phyloP scores from a whole-genome alignment of 495 filamentous ascomycete species.

The Tetracladium marchalianum region DNA sequence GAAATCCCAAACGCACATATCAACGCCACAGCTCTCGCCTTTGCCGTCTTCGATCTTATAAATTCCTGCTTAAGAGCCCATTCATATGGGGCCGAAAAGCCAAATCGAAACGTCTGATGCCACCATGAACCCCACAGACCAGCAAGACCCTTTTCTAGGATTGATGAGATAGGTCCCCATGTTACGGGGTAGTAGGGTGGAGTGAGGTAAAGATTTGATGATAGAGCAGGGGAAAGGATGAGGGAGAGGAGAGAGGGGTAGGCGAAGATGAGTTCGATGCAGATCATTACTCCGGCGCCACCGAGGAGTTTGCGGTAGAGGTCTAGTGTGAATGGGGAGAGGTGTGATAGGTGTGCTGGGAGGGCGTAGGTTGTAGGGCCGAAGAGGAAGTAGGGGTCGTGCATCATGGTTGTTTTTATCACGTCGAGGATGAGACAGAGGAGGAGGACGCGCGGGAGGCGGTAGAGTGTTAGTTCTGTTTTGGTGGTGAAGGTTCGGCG shows the following conservation, averaged over 20 bases:
- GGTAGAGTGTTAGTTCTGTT: constrained; percentile 33
- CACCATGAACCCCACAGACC: constrained; percentile 81
- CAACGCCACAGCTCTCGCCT: constrained; percentile 14
- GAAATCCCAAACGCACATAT: constrained; percentile 48
- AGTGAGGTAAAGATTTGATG: constrained; percentile 38
- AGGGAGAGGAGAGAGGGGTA: constrained; percentile 41
- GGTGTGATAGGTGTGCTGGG: constrained; percentile 31
- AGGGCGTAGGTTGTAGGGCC: constrained; percentile 33
- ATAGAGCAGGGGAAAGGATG: constrained; percentile 33
- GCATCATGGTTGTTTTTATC: constrained; percentile 53
- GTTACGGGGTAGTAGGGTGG: constrained; percentile 57
- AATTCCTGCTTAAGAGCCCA: constrained; percentile 37
- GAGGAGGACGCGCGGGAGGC: constrained; percentile 35
- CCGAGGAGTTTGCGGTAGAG: constrained; percentile 41
- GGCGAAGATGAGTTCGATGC: constrained; percentile 31
- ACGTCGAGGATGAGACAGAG: constrained; percentile 57
- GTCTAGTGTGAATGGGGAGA: constrained; percentile 30
- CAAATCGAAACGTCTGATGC: constrained; percentile 78
- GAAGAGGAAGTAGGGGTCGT: constrained; percentile 65
- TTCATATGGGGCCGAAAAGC: constrained; percentile 48
- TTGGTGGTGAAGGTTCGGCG: constrained; percentile 29
- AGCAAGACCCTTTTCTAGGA: constrained; percentile 56
- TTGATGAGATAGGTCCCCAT: constrained; percentile 45
- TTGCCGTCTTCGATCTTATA: constrained; percentile 8
- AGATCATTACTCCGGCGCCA: constrained; percentile 36